These are phyloP conservation scores for Cladosporium sp. DNA, from an alignment of 2,329 filamentous ascomycete genomes.

Conservation along the genomic window DNA sequence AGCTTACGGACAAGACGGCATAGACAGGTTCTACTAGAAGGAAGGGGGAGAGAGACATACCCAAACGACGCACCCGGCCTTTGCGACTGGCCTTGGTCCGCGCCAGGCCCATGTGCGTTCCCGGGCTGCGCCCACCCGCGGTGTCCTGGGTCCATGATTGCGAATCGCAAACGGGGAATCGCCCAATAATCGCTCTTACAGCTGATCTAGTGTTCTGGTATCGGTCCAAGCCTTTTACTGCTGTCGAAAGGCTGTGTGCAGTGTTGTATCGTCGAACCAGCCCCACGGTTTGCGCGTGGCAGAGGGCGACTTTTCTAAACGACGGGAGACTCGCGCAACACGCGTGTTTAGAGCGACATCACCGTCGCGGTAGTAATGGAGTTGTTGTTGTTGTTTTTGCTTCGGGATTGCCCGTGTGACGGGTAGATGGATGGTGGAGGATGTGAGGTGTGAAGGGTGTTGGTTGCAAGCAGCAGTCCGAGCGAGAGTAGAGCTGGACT, in stretches of 20 bases:
- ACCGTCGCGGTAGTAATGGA: constrained; percentile 7
- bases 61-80: constrained; percentile 32
- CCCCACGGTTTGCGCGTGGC: constrained; percentile 14
- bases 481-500: constrained; percentile 2
- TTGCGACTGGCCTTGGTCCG: constrained; percentile 31
- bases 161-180: neutral
- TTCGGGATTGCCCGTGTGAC: neutral
- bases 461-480: constrained; percentile 2
- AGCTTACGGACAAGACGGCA: neutral
- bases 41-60: constrained; percentile 27
- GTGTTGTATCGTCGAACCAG: neutral
- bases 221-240: neutral
- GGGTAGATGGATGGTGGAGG: neutral
- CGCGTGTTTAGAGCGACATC: constrained; percentile 15
- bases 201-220: neutral
- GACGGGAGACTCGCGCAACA: constrained; percentile 7
- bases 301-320: constrained; percentile 12
- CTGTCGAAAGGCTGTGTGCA: constrained; percentile 1
- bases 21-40: neutral
- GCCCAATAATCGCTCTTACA: constrained; percentile 5
- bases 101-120: constrained; percentile 28
- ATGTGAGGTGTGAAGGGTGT: constrained; percentile 8
- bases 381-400: neutral
- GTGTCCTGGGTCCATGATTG: constrained; percentile 24
- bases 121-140: constrained; percentile 32